These are phyloP conservation scores for Sisymbrium altissimum DNA, from an alignment of 345 rosid genomes.

Conservation along the genomic window DNA sequence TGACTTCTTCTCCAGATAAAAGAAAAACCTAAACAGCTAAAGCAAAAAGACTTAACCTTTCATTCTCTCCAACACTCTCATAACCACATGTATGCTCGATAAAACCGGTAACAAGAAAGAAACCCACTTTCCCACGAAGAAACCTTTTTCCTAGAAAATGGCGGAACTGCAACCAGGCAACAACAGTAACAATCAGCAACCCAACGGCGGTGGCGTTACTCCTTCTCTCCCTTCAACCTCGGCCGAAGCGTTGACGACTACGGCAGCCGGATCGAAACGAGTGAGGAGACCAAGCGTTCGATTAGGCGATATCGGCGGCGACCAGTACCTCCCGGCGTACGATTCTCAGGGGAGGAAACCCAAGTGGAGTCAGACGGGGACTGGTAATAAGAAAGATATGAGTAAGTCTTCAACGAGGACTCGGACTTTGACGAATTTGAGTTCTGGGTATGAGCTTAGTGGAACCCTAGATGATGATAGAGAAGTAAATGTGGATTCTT, in stretches of 20 bases:
- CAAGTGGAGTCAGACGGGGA: constrained; percentile 28
- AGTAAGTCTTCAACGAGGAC: constrained; percentile 55
- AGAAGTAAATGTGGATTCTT: constrained; percentile 42
- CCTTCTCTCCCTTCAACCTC: constrained; percentile 22
- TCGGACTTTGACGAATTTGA: constrained; percentile 58
- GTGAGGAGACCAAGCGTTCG: constrained; percentile 88
- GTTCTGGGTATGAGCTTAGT: constrained; percentile 36
- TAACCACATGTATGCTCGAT: neutral
- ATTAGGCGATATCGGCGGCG: constrained; percentile 87
- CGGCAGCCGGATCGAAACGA: constrained; percentile 59
- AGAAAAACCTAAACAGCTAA: constrained; percentile 8
- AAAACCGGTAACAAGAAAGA: neutral
- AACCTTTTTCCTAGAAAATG: constrained; percentile 1
- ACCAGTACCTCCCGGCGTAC: constrained; percentile 39
- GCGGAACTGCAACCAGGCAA: constrained; percentile 15
- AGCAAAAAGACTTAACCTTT: constrained; percentile 17
- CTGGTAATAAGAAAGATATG: constrained; percentile 21
- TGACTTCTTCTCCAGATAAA: neutral
- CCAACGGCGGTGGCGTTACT: constrained; percentile 23
- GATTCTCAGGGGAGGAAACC: constrained; percentile 47
- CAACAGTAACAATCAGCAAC: neutral
- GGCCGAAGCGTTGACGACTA: neutral
- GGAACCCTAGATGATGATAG: constrained; percentile 53
- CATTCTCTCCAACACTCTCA: neutral
- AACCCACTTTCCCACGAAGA: neutral